These are phyloP conservation scores for Perilla frutescens DNA, from an alignment of 257 asterid species.

Conservation along the genomic window DNA sequence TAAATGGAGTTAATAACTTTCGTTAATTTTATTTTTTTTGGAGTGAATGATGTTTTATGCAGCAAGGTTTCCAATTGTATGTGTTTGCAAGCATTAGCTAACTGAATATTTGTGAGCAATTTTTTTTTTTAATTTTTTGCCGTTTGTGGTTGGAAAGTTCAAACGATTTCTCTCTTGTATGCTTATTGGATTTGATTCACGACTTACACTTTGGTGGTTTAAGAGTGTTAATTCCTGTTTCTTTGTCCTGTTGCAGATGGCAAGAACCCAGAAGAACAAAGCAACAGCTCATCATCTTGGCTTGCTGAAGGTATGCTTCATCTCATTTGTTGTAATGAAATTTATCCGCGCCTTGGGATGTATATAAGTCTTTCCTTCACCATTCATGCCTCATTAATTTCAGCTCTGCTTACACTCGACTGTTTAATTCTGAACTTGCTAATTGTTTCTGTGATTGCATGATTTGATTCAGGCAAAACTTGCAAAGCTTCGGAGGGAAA, in stretches of 20 bases:
- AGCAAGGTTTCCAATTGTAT: not conserved
- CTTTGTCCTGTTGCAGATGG: constrained; percentile 70
- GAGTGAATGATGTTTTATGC: not conserved
- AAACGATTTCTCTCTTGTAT: not conserved
- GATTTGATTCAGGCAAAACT: constrained; percentile 75
- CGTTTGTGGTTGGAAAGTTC: constrained; percentile 14
- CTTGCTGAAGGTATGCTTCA: constrained; percentile 70
- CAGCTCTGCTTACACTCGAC: constrained; percentile 3
- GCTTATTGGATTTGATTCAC: constrained; percentile 15
- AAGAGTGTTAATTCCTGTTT: constrained; percentile 23
- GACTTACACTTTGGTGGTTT: not conserved
- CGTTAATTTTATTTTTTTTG: not conserved
- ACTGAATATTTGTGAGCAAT: not conserved
- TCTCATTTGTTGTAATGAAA: constrained; percentile 2
- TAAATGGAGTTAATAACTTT: not conserved
- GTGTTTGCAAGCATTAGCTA: not conserved
- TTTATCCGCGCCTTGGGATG: not conserved
- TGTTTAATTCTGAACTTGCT: constrained; percentile 14
- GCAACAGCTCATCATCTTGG: constrained; percentile 99
- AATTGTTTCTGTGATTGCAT: constrained; percentile 24
- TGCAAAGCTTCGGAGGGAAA: constrained; percentile 96
- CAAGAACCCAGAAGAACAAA: constrained; percentile 95
- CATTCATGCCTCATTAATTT: not conserved
- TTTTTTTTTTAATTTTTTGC: not conserved
- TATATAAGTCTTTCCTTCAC: not conserved